A percentile compares a stretch with the other conserved stretches of the same genome.
These are phyloP conservation scores for Tephrocybe rancida DNA, from an alignment of 768 basidiomycete genomes.

Conservation along the genomic window DNA sequence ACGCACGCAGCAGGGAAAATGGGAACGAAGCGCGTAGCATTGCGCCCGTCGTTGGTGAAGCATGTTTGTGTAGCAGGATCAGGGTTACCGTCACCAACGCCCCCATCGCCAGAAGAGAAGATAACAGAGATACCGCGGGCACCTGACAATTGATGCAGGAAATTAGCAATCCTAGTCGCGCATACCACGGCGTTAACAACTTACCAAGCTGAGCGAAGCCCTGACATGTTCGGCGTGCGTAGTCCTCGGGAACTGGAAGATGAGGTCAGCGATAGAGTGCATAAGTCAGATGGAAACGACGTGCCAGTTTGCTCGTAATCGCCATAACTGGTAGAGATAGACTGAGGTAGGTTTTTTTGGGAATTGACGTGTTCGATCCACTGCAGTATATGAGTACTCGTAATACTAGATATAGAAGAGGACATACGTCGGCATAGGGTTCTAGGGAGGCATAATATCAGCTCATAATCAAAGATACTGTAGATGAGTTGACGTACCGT, in stretches of 20 bases:
- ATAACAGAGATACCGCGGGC: constrained; percentile 54
- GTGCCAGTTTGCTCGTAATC: constrained; percentile 69
- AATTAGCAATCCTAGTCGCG: neutral
- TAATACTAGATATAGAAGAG: neutral
- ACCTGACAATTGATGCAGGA: constrained; percentile 28
- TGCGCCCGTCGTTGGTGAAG: constrained; percentile 49
- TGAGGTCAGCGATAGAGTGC: constrained; percentile 29
- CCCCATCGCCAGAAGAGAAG: constrained; percentile 59
- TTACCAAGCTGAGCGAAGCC: constrained; percentile 54
- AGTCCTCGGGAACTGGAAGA: constrained; percentile 43
- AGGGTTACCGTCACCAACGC: constrained; percentile 54
- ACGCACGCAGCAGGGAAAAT: constrained; percentile 54
- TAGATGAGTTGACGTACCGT: constrained; percentile 26
- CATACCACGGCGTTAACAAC: neutral
- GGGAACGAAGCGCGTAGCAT: constrained; percentile 44
- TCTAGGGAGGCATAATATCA: constrained; percentile 10
- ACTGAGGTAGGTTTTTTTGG: constrained; percentile 47
- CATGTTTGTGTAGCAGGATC: constrained; percentile 47
- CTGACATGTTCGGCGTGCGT: constrained; percentile 47
- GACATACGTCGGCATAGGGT: constrained; percentile 27
- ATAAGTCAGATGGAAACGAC: neutral
- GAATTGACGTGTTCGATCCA: constrained; percentile 63
- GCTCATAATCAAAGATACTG: neutral
- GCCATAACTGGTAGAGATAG: constrained; percentile 69
- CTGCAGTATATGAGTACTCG: constrained; percentile 17